Base-by-base conservation (phyloP, 345 rosid species). In the Eucalyptus pauciflora region DNA sequence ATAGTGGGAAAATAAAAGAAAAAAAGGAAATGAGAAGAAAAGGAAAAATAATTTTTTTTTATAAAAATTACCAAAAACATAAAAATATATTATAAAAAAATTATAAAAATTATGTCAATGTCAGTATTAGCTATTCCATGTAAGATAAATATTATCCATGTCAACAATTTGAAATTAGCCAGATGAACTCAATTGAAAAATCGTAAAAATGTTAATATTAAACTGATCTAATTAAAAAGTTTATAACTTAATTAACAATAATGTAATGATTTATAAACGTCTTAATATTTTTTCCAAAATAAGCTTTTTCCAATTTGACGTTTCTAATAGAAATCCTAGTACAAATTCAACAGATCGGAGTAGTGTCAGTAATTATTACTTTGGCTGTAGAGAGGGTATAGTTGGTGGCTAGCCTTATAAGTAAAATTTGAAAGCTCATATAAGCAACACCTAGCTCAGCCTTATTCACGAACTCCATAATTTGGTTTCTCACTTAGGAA, bases 91-190 rank as follows among this genome's bases (percentile, higher is more conserved):
- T 18, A 52, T 18, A 0, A 18, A 52, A 7, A 18, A 7, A 0
- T 52, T 52, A 52, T 7, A 52, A 52, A 52, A 52, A 51, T 7
- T 18, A 52, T 15, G 10, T 7, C 58, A 18, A 52, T 52, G 0
- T 8, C 1, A 0, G 0, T 52, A 1, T 0, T 52, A 52, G 1
- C 5, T 25, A 0, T 8, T 52, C 2, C 4, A 20, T 52, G 58
- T 52, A 52, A 52, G 58, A 20, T 52, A 52, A 52, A 1, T 52
- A 52, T 52, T 52, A 52, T 52, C 10, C 1, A 52, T 20, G 25
- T 52, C 25, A 52, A 18, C 2, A 52, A 52, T 18, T 52, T 52
- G 24, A 52, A 52, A 18, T 52, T 52, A 52, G 24, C 1, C 1
- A 1, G 2, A 52, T 52, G 0, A 1, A 52, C 58, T 52, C 0